phyloP scores from a whole-genome alignment of 176 grass and related monocot genomes.

The Sorghum bicolor region Sorghum_bicolor_NCBIv3 NC_012871.2:72369001-72369500 shows the following conservation, averaged over 20 bases:
- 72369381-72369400: background rate
- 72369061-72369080: background rate
- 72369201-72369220: background rate
- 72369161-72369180: background rate
- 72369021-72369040: background rate
- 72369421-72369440: too few species aligned
- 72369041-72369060: conserved; percentile 3
- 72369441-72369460: conserved; percentile 3
- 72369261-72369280: conserved; percentile 1
- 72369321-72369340: background rate
- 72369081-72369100: background rate
- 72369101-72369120: background rate
- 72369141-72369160: background rate
- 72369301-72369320: background rate
- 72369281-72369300: conserved; percentile 4
- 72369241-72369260: conserved; percentile 16
- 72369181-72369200: background rate
- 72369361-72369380: conserved; percentile 14
- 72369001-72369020: conserved; percentile 19
- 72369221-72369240: background rate
- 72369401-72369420: background rate
- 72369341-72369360: conserved; percentile 26
- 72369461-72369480: background rate
- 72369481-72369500: background rate
- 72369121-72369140: conserved; percentile 19